Base-by-base conservation (phyloP, 352 stramenopile genomes). In the Pythium monospermum region DNA sequence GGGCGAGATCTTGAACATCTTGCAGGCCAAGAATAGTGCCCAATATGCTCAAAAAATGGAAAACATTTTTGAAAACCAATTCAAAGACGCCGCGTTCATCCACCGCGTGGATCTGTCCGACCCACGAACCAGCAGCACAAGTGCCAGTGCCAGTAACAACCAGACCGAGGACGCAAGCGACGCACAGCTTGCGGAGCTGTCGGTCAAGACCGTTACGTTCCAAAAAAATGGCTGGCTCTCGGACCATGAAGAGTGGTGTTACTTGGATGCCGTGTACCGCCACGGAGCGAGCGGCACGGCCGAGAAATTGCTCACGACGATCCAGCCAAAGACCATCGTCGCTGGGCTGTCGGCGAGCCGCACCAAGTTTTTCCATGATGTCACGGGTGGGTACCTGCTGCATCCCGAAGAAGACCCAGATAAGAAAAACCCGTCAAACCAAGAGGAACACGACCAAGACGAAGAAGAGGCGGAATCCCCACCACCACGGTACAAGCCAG, bases 151-250 rank as follows among this genome's bases (percentile, higher is more conserved):
- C 13, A 13, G 13, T 25, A n/a, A n/a, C n/a, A n/a, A n/a, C n/a
- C n/a, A n/a, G n/a, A n/a, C n/a, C n/a, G n/a, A n/a, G n/a, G n/a
- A n/a, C n/a, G n/a, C n/a, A n/a, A n/a, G n/a, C n/a, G n/a, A n/a
- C n/a, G n/a, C n/a, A n/a, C 12, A 49, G 26, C 47, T 62, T 15
- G 41, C 44, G 16, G 48, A 58, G 1, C n/a, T 64, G 25, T 13
- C 30, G 28, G 48, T 57, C 35, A 64, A 64, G 48, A 53, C 27
- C 0, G 42, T 50, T n/a, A 58, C 56, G 26, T 64, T 64, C 49
- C 8, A 44, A 12, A 54, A 52, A 13, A 15, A 22, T 0, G 16
- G 42, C 15, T 59, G 49, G 57, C 27, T 59, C 0, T 15, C 25
- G 11, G 21, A 4, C 11, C 28, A 51, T 11, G 57, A 65, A 15